These are phyloP conservation scores for Maudiozyma pseudohumilis DNA, from an alignment of 805 yeast species.

Conservation along the genomic window DNA sequence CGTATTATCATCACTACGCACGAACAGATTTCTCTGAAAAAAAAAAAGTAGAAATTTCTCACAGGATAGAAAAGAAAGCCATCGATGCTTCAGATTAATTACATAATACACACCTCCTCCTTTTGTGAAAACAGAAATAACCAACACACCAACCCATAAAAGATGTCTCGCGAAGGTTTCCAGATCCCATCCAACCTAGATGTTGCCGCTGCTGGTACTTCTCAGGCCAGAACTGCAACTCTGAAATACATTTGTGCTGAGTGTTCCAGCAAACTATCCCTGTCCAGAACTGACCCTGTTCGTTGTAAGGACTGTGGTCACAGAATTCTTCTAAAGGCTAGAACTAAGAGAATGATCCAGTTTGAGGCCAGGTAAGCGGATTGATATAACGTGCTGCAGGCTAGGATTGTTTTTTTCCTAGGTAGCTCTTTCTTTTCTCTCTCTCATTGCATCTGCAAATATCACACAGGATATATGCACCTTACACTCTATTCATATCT, in stretches of 20 bases:
- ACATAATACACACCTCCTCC: no score
- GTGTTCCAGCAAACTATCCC: constrained; percentile 82
- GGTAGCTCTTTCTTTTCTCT: not conserved
- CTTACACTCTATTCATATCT: no score
- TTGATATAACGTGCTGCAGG: not conserved
- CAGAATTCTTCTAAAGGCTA: constrained; percentile 91
- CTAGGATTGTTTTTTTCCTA: not conserved
- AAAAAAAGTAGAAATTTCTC: no score
- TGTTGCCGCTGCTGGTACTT: constrained; percentile 78
- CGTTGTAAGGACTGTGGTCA: constrained; percentile 99
- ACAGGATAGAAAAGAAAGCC: no score
- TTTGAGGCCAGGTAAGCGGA: constrained; percentile 58
- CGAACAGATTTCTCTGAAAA: no score
- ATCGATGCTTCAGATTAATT: no score
- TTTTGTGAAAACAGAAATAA: no score
- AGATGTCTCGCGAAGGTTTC: constrained; percentile 72
- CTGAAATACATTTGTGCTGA: constrained; percentile 93
- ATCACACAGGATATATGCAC: not conserved
- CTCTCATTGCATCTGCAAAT: not conserved
- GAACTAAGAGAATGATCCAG: constrained; percentile 94
- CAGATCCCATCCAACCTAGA: constrained; percentile 72
- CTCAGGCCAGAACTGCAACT: constrained; percentile 63
- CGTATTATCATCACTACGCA: no score
- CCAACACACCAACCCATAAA: no score
- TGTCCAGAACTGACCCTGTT: constrained; percentile 90